Percentiles rank a stretch among this genome's conserved stretches.
Conservation (phyloP, 1,284 basidiomycete genomes). For the Mycena sp. region DNA sequence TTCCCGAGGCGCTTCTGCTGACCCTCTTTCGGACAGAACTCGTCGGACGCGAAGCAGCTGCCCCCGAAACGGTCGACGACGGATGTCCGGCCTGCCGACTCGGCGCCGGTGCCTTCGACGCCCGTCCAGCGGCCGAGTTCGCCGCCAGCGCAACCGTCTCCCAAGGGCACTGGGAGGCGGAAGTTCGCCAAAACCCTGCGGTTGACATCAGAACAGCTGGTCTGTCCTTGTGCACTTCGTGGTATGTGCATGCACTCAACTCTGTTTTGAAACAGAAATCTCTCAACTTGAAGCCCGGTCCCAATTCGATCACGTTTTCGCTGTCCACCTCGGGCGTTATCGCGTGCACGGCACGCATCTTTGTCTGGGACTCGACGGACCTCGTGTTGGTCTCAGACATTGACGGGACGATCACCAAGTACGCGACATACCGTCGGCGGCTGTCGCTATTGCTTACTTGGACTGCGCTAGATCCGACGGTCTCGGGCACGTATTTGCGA, state of each 20-base stretch:
- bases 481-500: slow-evolving; percentile 96
- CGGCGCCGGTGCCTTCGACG: slow-evolving; percentile 49
- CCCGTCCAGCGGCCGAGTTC: slow-evolving; percentile 42
- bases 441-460: slow-evolving; percentile 1
- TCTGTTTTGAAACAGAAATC: slow-evolving; percentile 67
- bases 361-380: slow-evolving; percentile 94
- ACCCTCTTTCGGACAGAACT: neutral
- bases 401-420: slow-evolving; percentile 99
- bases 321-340: slow-evolving; percentile 90
- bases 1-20: neutral
- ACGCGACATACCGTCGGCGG: too few species aligned
- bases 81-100: slow-evolving; percentile 42
- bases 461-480: slow-evolving; percentile 84
- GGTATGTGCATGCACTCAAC: neutral
- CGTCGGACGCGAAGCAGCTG: neutral
- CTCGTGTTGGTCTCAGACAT: slow-evolving; percentile 97
- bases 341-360: slow-evolving; percentile 93
- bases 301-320: slow-evolving; percentile 95
- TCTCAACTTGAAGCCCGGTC: slow-evolving; percentile 87
- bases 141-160: slow-evolving; percentile 24
- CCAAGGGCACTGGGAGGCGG: slow-evolving; percentile 41
- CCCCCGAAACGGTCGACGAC: slow-evolving; percentile 19
- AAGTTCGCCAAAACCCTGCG: slow-evolving; percentile 95
- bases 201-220: slow-evolving; percentile 49
- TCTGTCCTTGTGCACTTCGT: slow-evolving; percentile 9